Evolutionary conservation across 2,329 filamentous ascomycete species (phyloP), one percentile per base, ranked within the genome.

Genomic region (Chaetomiaceae sp.): DNA sequence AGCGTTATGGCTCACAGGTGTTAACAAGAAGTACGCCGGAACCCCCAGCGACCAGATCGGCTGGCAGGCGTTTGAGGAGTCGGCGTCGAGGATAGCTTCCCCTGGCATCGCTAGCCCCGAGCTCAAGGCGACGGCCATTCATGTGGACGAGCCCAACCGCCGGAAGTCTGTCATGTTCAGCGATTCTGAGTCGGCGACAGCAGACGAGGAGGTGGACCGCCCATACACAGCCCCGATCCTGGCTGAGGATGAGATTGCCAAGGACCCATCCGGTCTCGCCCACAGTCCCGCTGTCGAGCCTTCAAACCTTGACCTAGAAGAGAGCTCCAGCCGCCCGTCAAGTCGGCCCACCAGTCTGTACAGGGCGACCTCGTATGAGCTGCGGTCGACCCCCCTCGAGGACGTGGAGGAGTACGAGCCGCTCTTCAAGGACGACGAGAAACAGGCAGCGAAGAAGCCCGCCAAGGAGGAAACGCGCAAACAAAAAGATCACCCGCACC

Each of bases 381-480:
- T 83, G 65, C 68, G 69, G 60, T 68, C 79, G 35, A 89, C 84
- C 3, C 87, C 86, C 5, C 70, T 95, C 8, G 88, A 94, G 58
- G 85, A 95, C 59, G 86, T 95, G 5, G 84, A 90, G 58, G 90
- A 97, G 64, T 97, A 97, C 60, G 91, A 97, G 63, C 93, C 93
- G 2, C 71, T 98, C 3, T 98, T 98, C 66, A 83, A 87, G 0
- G 89, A 93, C 47, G 86, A 90, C 14, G 75, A 80, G 46, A 70
- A 75, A 44, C 68, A 74, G 20, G 55, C 62, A 17, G 55, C 58
- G 15, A 65, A 68, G 47, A 62, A 68, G 43, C 62, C 68, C 15
- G 62, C 63, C 26, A 58, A 63, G 8, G 59, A 68, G 32, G 45
- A 60, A 38, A 62, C 64, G 34, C 62, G 63, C 19, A 69, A 73